Percentiles rank a stretch among this genome's conserved stretches.
phyloP scores from a whole-genome alignment of 2,329 filamentous ascomycete genomes.

The Colletotrichum ledebouriae region DNA sequence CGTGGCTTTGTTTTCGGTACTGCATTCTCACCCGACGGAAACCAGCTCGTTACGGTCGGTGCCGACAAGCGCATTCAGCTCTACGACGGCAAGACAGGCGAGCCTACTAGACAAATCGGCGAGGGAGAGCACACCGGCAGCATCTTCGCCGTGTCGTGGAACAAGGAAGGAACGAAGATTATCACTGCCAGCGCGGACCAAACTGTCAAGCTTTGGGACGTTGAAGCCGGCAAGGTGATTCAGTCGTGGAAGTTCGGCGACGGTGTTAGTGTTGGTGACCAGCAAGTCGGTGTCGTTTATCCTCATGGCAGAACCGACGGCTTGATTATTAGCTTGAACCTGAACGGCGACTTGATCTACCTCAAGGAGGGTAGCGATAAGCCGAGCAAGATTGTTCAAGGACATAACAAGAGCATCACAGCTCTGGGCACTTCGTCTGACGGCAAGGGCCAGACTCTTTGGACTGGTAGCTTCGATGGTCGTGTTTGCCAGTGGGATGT shows the following conservation, averaged over 20 bases:
- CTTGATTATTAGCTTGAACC: conserved; percentile 88
- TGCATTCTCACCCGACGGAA: conserved; percentile 91
- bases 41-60: conserved; percentile 85
- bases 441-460: conserved; percentile 74
- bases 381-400: conserved; percentile 80
- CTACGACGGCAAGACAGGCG: conserved; percentile 96
- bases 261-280: conserved; percentile 78
- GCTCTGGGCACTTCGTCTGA: conserved; percentile 73
- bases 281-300: conserved; percentile 96
- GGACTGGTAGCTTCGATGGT: conserved; percentile 94
- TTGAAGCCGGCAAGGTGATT: conserved; percentile 79
- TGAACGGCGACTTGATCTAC: conserved; percentile 92
- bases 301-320: conserved; percentile 85
- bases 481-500: conserved; percentile 88
- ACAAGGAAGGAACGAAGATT: conserved; percentile 85
- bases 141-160: conserved; percentile 93
- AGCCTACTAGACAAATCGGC: conserved; percentile 81
- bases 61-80: conserved; percentile 94
- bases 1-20: conserved; percentile 90
- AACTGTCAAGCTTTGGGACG: conserved; percentile 95
- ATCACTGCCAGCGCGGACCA: conserved; percentile 95
- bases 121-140: conserved; percentile 91
- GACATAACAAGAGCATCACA: conserved; percentile 93
- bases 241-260: conserved; percentile 90
- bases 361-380: conserved; percentile 78